Conservation (phyloP, 2,329 filamentous ascomycete genomes). For the Tolypocladium tundrense region DNA sequence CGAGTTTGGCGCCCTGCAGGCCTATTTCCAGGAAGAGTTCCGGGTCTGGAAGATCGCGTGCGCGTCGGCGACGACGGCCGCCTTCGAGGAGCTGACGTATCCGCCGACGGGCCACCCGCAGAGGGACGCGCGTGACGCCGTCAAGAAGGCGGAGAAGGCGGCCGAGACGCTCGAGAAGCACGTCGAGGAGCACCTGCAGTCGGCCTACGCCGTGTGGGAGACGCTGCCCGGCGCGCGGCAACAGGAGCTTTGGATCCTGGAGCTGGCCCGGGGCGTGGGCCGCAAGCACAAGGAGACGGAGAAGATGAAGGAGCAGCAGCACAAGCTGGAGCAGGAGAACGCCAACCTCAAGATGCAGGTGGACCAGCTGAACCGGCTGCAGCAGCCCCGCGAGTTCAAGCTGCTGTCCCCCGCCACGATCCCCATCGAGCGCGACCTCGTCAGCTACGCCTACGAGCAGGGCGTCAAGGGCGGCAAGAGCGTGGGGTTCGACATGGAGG, state of each 20-base stretch:
- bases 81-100: constrained; percentile 41
- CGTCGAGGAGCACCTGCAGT: constrained; percentile 64
- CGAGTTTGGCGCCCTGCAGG: constrained; percentile 62
- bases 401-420: constrained; percentile 40
- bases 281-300: constrained; percentile 45
- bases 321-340: constrained; percentile 44
- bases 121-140: constrained; percentile 33
- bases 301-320: constrained; percentile 38
- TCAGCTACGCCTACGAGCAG: constrained; percentile 36
- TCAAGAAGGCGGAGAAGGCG: constrained; percentile 37
- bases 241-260: constrained; percentile 50
- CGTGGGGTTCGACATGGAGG: constrained; percentile 38
- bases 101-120: constrained; percentile 28
- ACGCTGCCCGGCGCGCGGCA: constrained; percentile 45
- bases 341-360: constrained; percentile 46
- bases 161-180: constrained; percentile 56
- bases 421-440: constrained; percentile 37
- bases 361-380: constrained; percentile 46
- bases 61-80: constrained; percentile 36
- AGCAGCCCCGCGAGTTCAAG: constrained; percentile 51
- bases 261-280: constrained; percentile 50
- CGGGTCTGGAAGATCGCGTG: constrained; percentile 50
- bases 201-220: constrained; percentile 69
- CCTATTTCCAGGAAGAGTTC: constrained; percentile 59
- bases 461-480: constrained; percentile 26